Percentiles rank a stretch among this genome's conserved stretches.
Conservation (phyloP, 306 rosid species). For the Clitoria ternatea region DNA sequence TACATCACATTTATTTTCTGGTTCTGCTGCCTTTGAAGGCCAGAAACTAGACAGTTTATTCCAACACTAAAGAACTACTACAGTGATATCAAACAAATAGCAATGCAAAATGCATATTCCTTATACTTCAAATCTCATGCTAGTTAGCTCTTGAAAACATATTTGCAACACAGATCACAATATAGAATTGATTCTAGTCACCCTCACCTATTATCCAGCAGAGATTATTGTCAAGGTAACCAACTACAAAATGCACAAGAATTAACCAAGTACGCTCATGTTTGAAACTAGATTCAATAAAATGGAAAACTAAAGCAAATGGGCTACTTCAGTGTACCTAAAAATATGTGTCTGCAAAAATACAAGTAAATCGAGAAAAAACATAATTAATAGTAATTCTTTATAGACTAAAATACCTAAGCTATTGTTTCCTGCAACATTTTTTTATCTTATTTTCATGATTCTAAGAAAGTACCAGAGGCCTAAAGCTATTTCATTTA, state of each 20-base stretch:
- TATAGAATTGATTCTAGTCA: background rate
- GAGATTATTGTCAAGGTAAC: background rate
- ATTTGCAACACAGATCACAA: background rate
- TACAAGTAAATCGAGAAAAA: background rate
- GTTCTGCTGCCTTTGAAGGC: background rate
- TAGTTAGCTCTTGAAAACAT: background rate
- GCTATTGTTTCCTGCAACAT: background rate
- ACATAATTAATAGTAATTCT: background rate
- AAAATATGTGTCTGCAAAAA: background rate
- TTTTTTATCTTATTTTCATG: background rate
- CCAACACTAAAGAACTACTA: background rate
- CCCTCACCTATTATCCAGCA: background rate
- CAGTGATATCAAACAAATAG: background rate
- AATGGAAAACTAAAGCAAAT: background rate
- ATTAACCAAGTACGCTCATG: background rate
- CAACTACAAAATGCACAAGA: background rate
- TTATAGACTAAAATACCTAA: background rate
- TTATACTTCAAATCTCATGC: background rate
- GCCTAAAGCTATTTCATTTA: slow-evolving; percentile 18
- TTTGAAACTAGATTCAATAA: background rate
- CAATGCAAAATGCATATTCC: background rate
- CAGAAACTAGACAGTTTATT: background rate
- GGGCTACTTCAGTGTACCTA: background rate
- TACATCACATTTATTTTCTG: background rate
- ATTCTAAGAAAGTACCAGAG: background rate